A percentile compares a stretch with the other conserved stretches of the same genome.
These are phyloP conservation scores for Russula vinacea DNA, from an alignment of 768 basidiomycete genomes.

Conservation along the genomic window DNA sequence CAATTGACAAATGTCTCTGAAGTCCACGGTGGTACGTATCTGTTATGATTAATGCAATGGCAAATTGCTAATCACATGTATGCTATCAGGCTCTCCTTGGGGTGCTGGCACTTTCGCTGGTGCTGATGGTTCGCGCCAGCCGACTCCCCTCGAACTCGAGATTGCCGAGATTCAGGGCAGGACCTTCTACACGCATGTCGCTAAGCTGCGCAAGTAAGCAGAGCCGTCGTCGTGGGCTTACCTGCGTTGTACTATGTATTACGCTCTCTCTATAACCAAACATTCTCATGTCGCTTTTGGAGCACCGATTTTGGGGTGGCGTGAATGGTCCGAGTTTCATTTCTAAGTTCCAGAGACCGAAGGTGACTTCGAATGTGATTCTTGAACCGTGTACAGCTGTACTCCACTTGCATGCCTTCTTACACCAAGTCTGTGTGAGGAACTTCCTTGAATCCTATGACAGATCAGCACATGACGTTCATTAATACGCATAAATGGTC, in stretches of 20 bases:
- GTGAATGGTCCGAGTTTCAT: neutral
- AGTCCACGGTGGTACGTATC: slow-evolving; percentile 55
- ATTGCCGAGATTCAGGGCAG: slow-evolving; percentile 52
- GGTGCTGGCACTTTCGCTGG: slow-evolving; percentile 67
- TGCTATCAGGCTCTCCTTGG: slow-evolving; percentile 62
- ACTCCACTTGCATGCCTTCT: too few species aligned
- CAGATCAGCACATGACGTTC: too few species aligned
- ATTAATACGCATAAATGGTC: too few species aligned
- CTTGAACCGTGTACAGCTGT: too few species aligned
- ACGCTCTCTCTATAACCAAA: neutral
- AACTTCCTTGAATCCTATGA: too few species aligned
- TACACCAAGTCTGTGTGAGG: too few species aligned
- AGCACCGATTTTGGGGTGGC: neutral
- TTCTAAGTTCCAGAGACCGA: too few species aligned
- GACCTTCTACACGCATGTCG: slow-evolving; percentile 47
- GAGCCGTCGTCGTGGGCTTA: neutral
- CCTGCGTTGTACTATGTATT: neutral
- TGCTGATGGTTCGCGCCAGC: slow-evolving; percentile 46
- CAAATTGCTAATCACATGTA: slow-evolving; percentile 5
- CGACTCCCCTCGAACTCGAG: slow-evolving; percentile 49
- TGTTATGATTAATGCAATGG: neutral
- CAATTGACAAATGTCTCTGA: slow-evolving; percentile 45
- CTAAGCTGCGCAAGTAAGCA: slow-evolving; percentile 35
- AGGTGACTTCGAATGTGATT: too few species aligned
- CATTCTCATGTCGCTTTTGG: neutral